Evolutionary conservation across 768 basidiomycete species (phyloP).

Genomic region (Termitomyces eurrhizus): DNA sequence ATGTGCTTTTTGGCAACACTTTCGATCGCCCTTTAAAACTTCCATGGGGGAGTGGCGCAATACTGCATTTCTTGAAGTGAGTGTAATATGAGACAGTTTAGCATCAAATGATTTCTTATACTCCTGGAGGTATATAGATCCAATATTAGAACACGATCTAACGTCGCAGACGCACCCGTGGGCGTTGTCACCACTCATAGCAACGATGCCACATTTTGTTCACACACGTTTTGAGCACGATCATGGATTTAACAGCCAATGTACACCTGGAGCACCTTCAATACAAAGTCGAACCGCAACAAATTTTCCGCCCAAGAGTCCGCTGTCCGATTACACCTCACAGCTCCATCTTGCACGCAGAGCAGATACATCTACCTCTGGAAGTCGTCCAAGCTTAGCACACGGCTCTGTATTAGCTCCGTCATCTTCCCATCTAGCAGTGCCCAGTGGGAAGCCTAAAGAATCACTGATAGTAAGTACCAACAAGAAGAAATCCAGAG

Average conservation of each 20-base stretch:
- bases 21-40: slow-evolving; percentile 77
- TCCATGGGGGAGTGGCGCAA: slow-evolving; percentile 79
- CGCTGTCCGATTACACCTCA: slow-evolving; percentile 53
- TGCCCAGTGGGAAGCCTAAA: background rate
- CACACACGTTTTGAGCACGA: slow-evolving; percentile 40
- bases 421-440: too few species aligned
- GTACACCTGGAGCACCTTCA: too few species aligned
- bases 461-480: background rate
- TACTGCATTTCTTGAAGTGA: slow-evolving; percentile 78
- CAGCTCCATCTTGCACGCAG: slow-evolving; percentile 41
- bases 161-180: slow-evolving; percentile 75
- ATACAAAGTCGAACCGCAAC: background rate
- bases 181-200: slow-evolving; percentile 80
- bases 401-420: background rate
- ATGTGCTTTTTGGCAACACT: slow-evolving; percentile 87
- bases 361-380: slow-evolving; percentile 7
- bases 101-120: background rate
- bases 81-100: slow-evolving; percentile 18
- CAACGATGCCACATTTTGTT: slow-evolving; percentile 77
- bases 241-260: slow-evolving; percentile 31
- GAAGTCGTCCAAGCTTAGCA: slow-evolving; percentile 5
- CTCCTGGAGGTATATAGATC: slow-evolving; percentile 71
- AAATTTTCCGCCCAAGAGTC: slow-evolving; percentile 46
- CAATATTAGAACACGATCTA: slow-evolving; percentile 81
- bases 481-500: background rate